Base-by-base conservation (phyloP, 1,139 yeast species). In the Candida smagusa region DNA sequence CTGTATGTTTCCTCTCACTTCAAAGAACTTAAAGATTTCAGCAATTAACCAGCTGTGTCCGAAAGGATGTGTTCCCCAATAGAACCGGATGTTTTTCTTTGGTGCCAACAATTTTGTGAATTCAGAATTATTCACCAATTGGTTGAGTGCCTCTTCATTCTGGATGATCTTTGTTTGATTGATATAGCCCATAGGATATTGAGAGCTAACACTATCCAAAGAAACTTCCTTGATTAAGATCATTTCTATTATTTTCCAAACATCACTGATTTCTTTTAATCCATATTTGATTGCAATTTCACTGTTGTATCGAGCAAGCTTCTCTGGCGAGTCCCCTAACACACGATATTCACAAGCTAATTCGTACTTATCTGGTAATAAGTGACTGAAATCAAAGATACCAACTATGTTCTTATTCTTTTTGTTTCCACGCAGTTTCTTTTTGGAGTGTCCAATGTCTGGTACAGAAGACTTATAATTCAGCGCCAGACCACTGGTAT, bases 21-120 rank as follows among this genome's bases (percentile, higher is more conserved):
- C 94, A 52, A 83, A 89, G 49, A 83, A 81, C 1, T 62, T 56
- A 53, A 90, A 69, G 34, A 89, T 65, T 45, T 80, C 79, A 28
- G 71, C 70, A 0, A 88, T 68, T n/a, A 88, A 63, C 84, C 92
- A 81, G 4, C 72, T 54, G 35, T 81, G 75, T 0, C 96, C 96
- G 56, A 84, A 76, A 0, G 94, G 92, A 56, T 87, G 95, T 4
- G 75, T 63, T 0, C 90, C 92, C 96, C 97, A 89, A 45, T 70
- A 75, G 43, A 78, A 77, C 16, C 68, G 54, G 39, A 63, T 58
- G 31, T 16, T 42, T 22, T 47, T 52, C 11, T n/a, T 23, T 9
- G 13, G 12, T 27, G 29, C 13, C 4, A 27, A 8, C 29, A 27
- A 5, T 30, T 53, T 49, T 2, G 56, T 50, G 21, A 50, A 36